phyloP scores from a whole-genome alignment of 768 basidiomycete genomes.

The Kwoniella sp. region DNA sequence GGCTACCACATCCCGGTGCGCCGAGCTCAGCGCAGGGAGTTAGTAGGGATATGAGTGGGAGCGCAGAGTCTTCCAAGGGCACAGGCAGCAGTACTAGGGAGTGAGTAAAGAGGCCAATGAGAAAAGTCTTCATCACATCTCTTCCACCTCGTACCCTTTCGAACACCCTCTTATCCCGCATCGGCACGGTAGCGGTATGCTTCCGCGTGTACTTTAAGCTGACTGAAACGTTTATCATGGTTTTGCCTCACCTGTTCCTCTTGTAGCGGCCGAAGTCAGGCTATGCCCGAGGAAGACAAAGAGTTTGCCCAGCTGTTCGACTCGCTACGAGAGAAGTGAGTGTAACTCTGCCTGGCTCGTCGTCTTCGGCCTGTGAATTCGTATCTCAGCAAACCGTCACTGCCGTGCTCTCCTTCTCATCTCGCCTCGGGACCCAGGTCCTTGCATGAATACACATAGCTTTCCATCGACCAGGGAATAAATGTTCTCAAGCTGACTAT shows the following conservation, averaged over 20 bases:
- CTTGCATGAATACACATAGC: no score
- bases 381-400: no score
- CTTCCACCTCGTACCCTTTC: not conserved
- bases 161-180: no score
- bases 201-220: no score
- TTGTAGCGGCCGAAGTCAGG: not conserved
- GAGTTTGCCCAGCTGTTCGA: slow-evolving; percentile 22
- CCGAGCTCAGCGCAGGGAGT: not conserved
- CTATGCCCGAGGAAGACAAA: slow-evolving; percentile 11
- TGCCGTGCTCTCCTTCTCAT: no score
- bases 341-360: not conserved
- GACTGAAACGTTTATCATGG: no score
- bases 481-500: slow-evolving; percentile 3
- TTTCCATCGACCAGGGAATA: no score
- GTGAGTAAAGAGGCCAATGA: not conserved
- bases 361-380: not conserved
- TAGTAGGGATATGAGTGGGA: slow-evolving; percentile 18
- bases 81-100: not conserved
- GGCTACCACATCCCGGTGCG: not conserved
- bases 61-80: slow-evolving; percentile 16
- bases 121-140: not conserved
- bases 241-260: not conserved
- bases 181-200: no score
- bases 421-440: no score
- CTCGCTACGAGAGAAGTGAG: slow-evolving; percentile 17